Evolutionary conservation across 2,329 filamentous ascomycete genomes (phyloP).

Genomic region (Paecilomyces dactylethromorphus): DNA sequence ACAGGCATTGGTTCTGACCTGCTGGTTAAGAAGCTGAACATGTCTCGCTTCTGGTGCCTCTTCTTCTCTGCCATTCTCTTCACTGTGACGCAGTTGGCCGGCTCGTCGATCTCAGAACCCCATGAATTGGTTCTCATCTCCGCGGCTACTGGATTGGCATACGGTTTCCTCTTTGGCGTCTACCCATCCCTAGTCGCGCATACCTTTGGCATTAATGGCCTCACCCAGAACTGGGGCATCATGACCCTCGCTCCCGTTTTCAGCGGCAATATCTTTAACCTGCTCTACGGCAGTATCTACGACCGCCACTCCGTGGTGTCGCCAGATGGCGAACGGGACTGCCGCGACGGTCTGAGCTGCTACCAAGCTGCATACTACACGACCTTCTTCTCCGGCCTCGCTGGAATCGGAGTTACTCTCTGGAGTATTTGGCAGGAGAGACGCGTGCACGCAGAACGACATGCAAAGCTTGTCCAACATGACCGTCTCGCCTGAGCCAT

Average conservation of each 20-base stretch:
- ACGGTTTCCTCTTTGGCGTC: conserved; percentile 90
- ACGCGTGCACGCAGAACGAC: conserved; percentile 16
- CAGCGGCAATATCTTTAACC: conserved; percentile 85
- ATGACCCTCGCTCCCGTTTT: conserved; percentile 87
- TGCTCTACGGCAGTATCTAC: conserved; percentile 79
- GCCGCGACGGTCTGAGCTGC: conserved; percentile 70
- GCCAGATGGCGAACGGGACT: conserved; percentile 64
- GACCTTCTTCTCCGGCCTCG: conserved; percentile 64
- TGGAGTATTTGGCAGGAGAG: conserved; percentile 42
- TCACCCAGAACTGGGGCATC: conserved; percentile 93
- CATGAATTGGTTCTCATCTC: conserved; percentile 72
- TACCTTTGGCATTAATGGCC: conserved; percentile 79
- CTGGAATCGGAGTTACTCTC: conserved; percentile 63
- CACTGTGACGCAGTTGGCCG: conserved; percentile 68
- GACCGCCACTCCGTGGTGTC: conserved; percentile 70
- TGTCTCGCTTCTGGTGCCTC: conserved; percentile 87
- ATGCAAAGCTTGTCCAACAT: conserved; percentile 21
- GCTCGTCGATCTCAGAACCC: conserved; percentile 69
- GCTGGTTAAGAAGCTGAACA: conserved; percentile 71
- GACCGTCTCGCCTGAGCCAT: conserved; percentile 23
- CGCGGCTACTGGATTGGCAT: conserved; percentile 75
- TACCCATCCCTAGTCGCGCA: conserved; percentile 86
- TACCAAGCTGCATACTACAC: conserved; percentile 76
- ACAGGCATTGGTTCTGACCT: conserved; percentile 83
- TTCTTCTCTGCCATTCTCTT: conserved; percentile 73